Evolutionary conservation across 2,329 filamentous ascomycete genomes (phyloP).

Genomic region (Colletotrichum sp.): DNA sequence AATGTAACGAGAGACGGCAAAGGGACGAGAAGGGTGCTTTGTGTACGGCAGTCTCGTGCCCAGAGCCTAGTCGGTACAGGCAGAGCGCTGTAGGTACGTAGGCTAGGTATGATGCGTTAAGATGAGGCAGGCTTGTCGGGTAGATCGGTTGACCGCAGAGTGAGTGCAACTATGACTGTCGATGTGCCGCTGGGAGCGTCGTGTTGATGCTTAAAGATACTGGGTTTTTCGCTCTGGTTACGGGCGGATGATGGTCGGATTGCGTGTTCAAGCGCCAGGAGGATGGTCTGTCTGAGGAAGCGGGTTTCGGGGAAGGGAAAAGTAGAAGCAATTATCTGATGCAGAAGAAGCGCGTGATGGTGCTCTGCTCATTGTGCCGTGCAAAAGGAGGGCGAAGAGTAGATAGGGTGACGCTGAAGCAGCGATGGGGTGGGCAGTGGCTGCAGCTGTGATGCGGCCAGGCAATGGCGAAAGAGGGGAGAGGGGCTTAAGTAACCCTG

Average conservation of each 20-base stretch:
- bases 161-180: neutral
- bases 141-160: neutral
- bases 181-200: neutral
- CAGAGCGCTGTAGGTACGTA: neutral
- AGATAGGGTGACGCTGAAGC: neutral
- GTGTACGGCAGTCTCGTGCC: neutral
- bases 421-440: neutral
- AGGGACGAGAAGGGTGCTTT: neutral
- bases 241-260: neutral
- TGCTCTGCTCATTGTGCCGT: slow-evolving; percentile 23
- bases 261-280: slow-evolving; percentile 2
- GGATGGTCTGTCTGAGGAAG: slow-evolving; percentile 9
- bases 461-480: slow-evolving; percentile 4
- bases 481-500: slow-evolving; percentile 21
- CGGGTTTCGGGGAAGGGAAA: slow-evolving; percentile 15
- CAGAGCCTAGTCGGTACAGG: neutral
- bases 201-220: neutral
- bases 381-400: slow-evolving; percentile 6
- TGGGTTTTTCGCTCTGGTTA: neutral
- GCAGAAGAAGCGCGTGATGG: slow-evolving; percentile 4
- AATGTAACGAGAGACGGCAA: neutral
- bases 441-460: neutral
- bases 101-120: neutral
- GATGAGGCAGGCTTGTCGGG: neutral
- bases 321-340: slow-evolving; percentile 9